Evolutionary conservation across 495 filamentous ascomycete genomes (phyloP).

Genomic region (Trichocladium uniseriatum): DNA sequence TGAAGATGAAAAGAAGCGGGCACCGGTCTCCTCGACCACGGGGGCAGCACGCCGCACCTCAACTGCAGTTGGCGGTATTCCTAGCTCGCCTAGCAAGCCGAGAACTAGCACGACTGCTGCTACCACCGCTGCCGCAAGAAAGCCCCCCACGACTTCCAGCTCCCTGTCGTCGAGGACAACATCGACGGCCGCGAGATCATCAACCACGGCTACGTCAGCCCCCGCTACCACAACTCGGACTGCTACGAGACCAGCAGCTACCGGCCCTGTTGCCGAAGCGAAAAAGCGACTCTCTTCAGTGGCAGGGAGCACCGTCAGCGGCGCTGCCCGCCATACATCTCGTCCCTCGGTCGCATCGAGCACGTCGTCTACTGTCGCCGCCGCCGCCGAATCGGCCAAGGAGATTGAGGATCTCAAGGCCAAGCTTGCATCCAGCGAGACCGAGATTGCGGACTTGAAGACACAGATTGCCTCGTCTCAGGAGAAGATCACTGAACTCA

Average conservation of each 20-base stretch:
- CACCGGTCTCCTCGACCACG: slow-evolving; percentile 21
- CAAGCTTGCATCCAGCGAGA: slow-evolving; percentile 37
- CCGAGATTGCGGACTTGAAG: slow-evolving; percentile 42
- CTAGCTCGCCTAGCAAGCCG: slow-evolving; percentile 34
- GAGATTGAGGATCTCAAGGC: slow-evolving; percentile 44
- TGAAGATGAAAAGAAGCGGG: slow-evolving; percentile 40
- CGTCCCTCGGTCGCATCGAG: slow-evolving; percentile 32
- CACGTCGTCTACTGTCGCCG: slow-evolving; percentile 22
- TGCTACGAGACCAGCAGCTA: slow-evolving; percentile 24
- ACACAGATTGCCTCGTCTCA: slow-evolving; percentile 38
- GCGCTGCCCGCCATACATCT: slow-evolving; percentile 24
- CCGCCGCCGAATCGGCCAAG: slow-evolving; percentile 34
- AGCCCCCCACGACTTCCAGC: slow-evolving; percentile 27
- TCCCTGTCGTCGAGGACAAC: slow-evolving; percentile 22
- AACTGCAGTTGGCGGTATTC: slow-evolving; percentile 21
- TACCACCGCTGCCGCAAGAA: slow-evolving; percentile 32
- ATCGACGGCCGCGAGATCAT: slow-evolving; percentile 19
- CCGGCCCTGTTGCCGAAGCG: slow-evolving; percentile 33
- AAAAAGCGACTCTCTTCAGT: slow-evolving; percentile 43
- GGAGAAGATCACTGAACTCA: slow-evolving; percentile 35
- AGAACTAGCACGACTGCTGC: slow-evolving; percentile 22
- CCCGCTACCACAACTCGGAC: slow-evolving; percentile 24
- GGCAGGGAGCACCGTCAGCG: slow-evolving; percentile 4
- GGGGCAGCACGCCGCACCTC: slow-evolving; percentile 35
- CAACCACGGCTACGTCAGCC: slow-evolving; percentile 16